Evolutionary conservation across 441 rosid genomes (phyloP), one percentile per base, ranked within the genome.

Genomic region (Pelargonium cotyledonis): DNA sequence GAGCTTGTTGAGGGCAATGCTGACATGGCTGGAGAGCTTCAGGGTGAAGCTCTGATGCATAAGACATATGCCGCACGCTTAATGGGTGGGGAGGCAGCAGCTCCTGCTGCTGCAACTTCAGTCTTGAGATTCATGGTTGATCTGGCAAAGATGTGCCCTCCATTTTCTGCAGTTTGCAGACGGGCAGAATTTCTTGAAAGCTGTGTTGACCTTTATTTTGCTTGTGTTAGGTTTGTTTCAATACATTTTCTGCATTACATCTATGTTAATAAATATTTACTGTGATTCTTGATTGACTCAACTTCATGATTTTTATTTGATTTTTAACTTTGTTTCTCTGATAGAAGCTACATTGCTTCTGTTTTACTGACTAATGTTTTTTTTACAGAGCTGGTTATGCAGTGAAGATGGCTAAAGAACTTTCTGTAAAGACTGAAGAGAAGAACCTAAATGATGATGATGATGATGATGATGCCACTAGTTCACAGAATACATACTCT

Each of bases 11-110:
- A 93, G 79, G 98, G 93, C 71, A 81, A 87, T 79, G 83, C 85
- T 65, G 97, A 96, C 82, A 89, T 85, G 91, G 87, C 90, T 55
- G 99, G 96, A 75, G 98, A 91, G 82, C 96, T 96, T 80, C 99
- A 93, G 82, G 99, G 98, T 80, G 99, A 96, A 83, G 99, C 99
- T 80, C 84, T 93, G 78, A 96, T 96, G 99, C 99, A 96, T 76
- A 96, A 96, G 86, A 96, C 99, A 8, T 96, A 96, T 76, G 99
- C 99, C 5, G 98, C 99, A n/a, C 95, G 99, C 67, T 78, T 96
- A 75, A 93, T 93, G 99, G 96, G 98, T 71, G 99, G 99, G 55
- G 98, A 93, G 83, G 98, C 99, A 69, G 90, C 97, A 68, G 98
- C 99, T 87, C 98, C 99, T 76, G 96, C 96, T 77, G 94, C 98